Base-by-base conservation (phyloP, 2,329 filamentous ascomycete genomes). In the Erysiphe pulchra region DNA sequence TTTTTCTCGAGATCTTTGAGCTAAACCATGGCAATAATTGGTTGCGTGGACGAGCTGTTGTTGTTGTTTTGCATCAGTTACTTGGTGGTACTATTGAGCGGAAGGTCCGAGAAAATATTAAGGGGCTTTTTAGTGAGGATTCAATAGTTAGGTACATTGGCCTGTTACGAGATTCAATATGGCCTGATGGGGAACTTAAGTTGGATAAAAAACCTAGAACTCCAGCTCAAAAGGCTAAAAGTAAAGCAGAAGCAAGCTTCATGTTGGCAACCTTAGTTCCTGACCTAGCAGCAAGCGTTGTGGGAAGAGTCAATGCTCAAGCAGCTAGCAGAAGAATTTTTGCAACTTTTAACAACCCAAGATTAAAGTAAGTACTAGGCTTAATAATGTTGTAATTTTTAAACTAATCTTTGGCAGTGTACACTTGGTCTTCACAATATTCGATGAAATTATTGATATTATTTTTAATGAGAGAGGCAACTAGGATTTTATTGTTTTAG, bases 1-100 rank as follows among this genome's bases (percentile, higher is more conserved):
- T 98, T 49, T 98, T 98, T 62, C 71, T 98, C 14, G 90, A 98
- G 59, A 74, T 85, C 0, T 98, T 98, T 57, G 86, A 93, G 57
- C 70, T 98, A 36, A 92, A 94, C 60, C 77, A 80, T 49, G 86
- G 87, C 37, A 94, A 92, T 61, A 95, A 92, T 60, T 98, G 90
- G 92, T 73, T 98, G 4, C 80, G 92, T 37, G 92, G 90, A 0
- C 77, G 90, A 18, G 90, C 90, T 0, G 90, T 95, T 1, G 87
- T 98, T 4, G 85, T 98, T 10, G 87, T 98, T 2, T 69, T 98
- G 17, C 90, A 98, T 57, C 90, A 98, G 60, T 71, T 98, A 6
- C 74, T 98, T 1, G 90, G 90, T 13, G 87, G 90, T 18, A 95
- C 90, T 0, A 92, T 98, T 50, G 90, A 98, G 63, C 77, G 86